Percentiles rank a stretch among this genome's conserved stretches.
These are phyloP conservation scores for Eustoma russellianum DNA, from an alignment of 257 asterid genomes.

Conservation along the genomic window DNA sequence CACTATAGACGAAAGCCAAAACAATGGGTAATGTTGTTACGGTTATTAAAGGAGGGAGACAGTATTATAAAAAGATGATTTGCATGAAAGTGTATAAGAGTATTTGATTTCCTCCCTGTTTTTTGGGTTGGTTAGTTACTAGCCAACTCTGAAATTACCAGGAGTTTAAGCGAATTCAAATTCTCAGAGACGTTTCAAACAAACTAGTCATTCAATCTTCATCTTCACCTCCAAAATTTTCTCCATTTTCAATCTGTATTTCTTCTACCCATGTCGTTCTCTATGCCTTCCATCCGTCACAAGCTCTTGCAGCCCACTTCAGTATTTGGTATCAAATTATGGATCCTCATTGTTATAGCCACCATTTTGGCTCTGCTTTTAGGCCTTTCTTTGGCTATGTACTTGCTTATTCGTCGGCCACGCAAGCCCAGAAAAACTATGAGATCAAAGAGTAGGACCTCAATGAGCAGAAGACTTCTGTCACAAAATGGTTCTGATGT, in stretches of 20 bases:
- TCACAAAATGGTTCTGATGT: slow-evolving; percentile 26
- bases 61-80: no score
- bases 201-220: neutral
- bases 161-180: no score
- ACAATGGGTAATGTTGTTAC: no score
- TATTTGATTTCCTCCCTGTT: no score
- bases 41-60: no score
- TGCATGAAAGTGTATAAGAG: no score
- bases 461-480: slow-evolving; percentile 25
- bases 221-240: neutral
- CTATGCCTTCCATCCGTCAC: slow-evolving; percentile 13
- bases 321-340: slow-evolving; percentile 31
- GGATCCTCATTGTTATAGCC: slow-evolving; percentile 25
- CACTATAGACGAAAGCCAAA: no score
- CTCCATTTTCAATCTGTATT: neutral
- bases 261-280: slow-evolving; percentile 15
- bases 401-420: slow-evolving; percentile 9
- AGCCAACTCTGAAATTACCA: no score
- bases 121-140: no score
- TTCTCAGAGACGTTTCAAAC: no score
- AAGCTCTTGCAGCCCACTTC: slow-evolving; percentile 25
- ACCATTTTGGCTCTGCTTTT: slow-evolving; percentile 5
- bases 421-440: neutral
- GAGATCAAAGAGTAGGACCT: neutral
- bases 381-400: slow-evolving; percentile 11